These are phyloP conservation scores for Neurospora sp. DNA, from an alignment of 495 filamentous ascomycete genomes.

Conservation along the genomic window DNA sequence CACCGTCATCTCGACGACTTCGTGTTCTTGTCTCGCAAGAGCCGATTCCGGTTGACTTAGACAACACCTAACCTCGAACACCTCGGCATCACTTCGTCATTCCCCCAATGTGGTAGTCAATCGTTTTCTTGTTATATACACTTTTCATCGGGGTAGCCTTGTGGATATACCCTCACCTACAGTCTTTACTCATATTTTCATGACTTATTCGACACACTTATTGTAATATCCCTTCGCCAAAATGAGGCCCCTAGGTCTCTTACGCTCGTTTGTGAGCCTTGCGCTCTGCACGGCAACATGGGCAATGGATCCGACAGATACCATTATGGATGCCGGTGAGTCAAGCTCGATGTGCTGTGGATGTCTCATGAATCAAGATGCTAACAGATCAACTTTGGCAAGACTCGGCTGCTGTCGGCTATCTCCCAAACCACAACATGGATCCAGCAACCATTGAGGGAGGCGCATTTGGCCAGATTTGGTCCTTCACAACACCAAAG, in stretches of 20 bases:
- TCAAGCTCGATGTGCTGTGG: not conserved
- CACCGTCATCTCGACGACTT: not conserved
- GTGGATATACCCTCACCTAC: not conserved
- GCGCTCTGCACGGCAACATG: constrained; percentile 7
- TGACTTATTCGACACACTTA: constrained; percentile 1
- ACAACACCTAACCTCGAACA: not conserved
- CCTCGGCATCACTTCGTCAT: not conserved
- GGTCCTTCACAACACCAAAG: constrained; percentile 7
- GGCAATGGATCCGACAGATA: constrained; percentile 6
- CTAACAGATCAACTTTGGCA: not conserved
- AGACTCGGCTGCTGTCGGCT: constrained; percentile 7
- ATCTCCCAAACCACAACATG: constrained; percentile 10
- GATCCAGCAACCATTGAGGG: constrained; percentile 3
- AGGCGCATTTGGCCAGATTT: constrained; percentile 9
- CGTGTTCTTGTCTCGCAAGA: not conserved
- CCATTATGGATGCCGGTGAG: constrained; percentile 8
- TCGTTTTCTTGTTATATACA: not conserved
- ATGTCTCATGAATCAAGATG: not conserved
- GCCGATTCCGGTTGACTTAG: not conserved
- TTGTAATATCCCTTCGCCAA: not conserved
- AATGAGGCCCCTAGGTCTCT: constrained; percentile 7
- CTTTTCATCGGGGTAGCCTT: not conserved
- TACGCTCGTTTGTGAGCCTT: constrained; percentile 7
- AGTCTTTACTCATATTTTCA: not conserved
- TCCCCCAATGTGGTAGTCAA: not conserved